These are phyloP conservation scores for Tuber calosporum DNA, from an alignment of 495 filamentous ascomycete genomes.

Conservation along the genomic window DNA sequence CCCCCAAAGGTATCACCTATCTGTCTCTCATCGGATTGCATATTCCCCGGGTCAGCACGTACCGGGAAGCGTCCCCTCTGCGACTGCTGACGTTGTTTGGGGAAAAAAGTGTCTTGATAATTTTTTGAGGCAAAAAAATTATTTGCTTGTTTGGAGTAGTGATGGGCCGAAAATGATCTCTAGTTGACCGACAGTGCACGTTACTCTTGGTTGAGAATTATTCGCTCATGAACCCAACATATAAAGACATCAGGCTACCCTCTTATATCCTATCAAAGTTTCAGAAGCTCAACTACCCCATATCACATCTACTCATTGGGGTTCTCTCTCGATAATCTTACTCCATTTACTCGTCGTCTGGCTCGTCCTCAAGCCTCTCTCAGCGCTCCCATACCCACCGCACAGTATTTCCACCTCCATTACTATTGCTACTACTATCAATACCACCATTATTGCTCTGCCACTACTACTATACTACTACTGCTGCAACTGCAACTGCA, in stretches of 20 bases:
- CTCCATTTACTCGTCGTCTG: not conserved
- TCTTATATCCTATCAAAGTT: not conserved
- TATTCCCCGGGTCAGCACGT: too few relatives aligned
- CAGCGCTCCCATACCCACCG: not conserved
- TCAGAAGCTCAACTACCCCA: not conserved
- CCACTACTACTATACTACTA: not conserved
- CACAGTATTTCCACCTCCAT: not conserved
- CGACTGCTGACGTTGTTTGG: too few relatives aligned
- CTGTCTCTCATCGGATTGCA: too few relatives aligned
- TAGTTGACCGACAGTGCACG: not conserved
- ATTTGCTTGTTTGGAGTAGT: too few relatives aligned
- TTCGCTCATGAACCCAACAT: not conserved
- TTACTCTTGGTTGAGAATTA: not conserved
- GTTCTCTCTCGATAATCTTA: not conserved
- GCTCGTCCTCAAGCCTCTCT: not conserved
- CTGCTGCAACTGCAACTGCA: not conserved
- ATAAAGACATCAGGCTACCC: not conserved
- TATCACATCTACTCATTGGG: not conserved
- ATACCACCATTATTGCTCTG: too few relatives aligned
- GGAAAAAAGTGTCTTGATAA: too few relatives aligned
- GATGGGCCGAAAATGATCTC: too few relatives aligned
- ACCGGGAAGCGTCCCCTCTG: too few relatives aligned
- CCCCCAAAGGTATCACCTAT: too few relatives aligned
- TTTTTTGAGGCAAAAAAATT: too few relatives aligned
- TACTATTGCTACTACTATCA: not conserved